Evolutionary conservation across 208 protist genomes (phyloP), one percentile per base, ranked within the genome.

Genomic region (Trypanosoma vivax): DNA sequence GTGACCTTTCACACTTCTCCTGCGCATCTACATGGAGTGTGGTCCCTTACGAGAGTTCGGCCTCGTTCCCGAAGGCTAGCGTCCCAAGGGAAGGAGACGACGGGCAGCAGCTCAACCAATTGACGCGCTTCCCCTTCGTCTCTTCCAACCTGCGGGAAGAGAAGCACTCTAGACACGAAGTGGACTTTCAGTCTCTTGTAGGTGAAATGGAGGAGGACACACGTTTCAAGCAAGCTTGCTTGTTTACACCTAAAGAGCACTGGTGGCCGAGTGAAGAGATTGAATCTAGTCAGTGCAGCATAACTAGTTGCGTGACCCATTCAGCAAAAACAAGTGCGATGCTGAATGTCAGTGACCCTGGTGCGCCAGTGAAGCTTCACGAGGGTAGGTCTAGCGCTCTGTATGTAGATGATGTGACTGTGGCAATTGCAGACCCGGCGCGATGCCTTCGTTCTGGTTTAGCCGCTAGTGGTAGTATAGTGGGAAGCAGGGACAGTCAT

Each of bases 201-300:
- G 40, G 43, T 5, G 49, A 63, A 34, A 47, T 48, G 47, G 56
- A 48, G 10, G 31, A 50, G 30, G 24, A 37, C 10, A 37, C 7
- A 7, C 33, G 13, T 7, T 37, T 11, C 0, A 49, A 56, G 19
- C 28, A 30, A 14, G 31, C 11, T 38, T 41, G n/a, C 9, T 64
- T 45, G 33, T 13, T 14, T 14, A 45, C 47, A 19, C 35, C n/a
- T 9, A n/a, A 37, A 3, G 19, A 54, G 1, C 18, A 14, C 10
- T 28, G 37, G 5, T 47, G 39, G 28, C 29, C 50, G 3, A 19
- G 25, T 24, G 57, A 64, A 25, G 57, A 54, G 6, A 24, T 18
- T 25, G 48, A 64, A 10, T 49, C 19, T 34, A 64, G 48, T 34
- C 48, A 64, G 29, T 33, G 49, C 25, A 64, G 57, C 31, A 25